These are phyloP conservation scores for Exophiala oligosperma DNA, from an alignment of 2,329 filamentous ascomycete species.

Conservation along the genomic window DNA sequence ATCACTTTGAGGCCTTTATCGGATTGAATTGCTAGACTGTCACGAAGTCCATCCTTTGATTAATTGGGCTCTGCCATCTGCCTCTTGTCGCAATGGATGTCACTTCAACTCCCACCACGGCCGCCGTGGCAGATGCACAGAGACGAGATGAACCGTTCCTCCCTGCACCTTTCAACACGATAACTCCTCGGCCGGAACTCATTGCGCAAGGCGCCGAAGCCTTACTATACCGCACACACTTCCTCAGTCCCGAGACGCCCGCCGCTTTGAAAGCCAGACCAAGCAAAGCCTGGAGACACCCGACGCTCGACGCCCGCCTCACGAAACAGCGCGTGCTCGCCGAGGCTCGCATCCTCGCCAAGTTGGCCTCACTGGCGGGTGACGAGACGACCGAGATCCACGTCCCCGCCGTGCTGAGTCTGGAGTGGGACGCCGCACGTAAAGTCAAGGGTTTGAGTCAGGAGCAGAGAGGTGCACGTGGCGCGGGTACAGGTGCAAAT, in stretches of 20 bases:
- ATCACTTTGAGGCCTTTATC: no score
- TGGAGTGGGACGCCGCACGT: slow-evolving; percentile 51
- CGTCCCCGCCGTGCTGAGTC: slow-evolving; percentile 78
- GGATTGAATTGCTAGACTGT: no score
- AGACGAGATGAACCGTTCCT: slow-evolving; percentile 42
- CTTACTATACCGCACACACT: slow-evolving; percentile 84
- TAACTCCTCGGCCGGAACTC: slow-evolving; percentile 64
- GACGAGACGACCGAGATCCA: slow-evolving; percentile 52
- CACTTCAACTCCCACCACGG: slow-evolving; percentile 57
- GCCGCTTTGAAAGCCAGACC: slow-evolving; percentile 90
- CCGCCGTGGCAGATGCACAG: not conserved
- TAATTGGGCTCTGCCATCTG: slow-evolving; percentile 36
- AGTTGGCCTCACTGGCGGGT: slow-evolving; percentile 56
- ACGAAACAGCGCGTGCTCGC: slow-evolving; percentile 84
- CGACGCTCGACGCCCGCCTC: slow-evolving; percentile 80
- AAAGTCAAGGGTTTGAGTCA: slow-evolving; percentile 54
- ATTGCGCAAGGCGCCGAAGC: slow-evolving; percentile 95
- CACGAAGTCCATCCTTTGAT: no score
- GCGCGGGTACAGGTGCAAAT: slow-evolving; percentile 59
- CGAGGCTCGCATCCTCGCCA: slow-evolving; percentile 81
- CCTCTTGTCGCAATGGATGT: slow-evolving; percentile 45
- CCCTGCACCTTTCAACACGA: slow-evolving; percentile 64
- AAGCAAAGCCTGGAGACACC: slow-evolving; percentile 87
- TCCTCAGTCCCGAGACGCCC: slow-evolving; percentile 66
- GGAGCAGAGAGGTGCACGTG: slow-evolving; percentile 58